phyloP scores from a whole-genome alignment of 2,329 filamentous ascomycete genomes.

The Diaporthe humulicola region DNA sequence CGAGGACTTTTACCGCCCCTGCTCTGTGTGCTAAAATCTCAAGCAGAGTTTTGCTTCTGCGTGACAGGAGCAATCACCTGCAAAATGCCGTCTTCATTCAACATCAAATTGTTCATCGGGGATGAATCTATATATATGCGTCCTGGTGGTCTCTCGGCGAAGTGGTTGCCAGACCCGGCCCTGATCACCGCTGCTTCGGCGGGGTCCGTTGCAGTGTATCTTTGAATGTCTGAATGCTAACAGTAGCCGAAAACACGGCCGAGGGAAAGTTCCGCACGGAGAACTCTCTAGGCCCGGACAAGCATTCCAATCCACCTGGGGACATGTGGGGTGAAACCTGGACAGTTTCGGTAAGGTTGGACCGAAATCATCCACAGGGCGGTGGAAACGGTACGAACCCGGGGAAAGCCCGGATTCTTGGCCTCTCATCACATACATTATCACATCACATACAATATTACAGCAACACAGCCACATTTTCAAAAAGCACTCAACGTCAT shows the following conservation, averaged over 20 bases:
- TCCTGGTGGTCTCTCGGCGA: background rate
- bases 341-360: conserved; percentile 4
- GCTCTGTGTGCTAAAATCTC: background rate
- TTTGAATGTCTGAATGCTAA: background rate
- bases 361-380: conserved; percentile 5
- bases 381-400: background rate
- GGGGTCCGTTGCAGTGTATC: background rate
- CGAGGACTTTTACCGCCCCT: background rate
- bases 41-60: background rate
- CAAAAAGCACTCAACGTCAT: too few relatives aligned
- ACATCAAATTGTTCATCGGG: too few relatives aligned
- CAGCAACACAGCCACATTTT: too few relatives aligned
- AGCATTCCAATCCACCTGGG: conserved; percentile 23
- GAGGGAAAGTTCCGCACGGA: background rate
- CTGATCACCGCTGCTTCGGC: background rate
- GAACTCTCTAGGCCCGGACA: background rate
- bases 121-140: too few relatives aligned
- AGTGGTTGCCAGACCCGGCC: background rate
- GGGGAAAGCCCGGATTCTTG: background rate
- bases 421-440: background rate
- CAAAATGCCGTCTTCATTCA: background rate
- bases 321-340: conserved; percentile 21
- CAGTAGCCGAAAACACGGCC: background rate
- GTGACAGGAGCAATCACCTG: background rate
- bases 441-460: background rate